Evolutionary conservation across 345 rosid species (phyloP), one percentile per base, ranked within the genome.

Genomic region (Euphorbia lathyris): DNA sequence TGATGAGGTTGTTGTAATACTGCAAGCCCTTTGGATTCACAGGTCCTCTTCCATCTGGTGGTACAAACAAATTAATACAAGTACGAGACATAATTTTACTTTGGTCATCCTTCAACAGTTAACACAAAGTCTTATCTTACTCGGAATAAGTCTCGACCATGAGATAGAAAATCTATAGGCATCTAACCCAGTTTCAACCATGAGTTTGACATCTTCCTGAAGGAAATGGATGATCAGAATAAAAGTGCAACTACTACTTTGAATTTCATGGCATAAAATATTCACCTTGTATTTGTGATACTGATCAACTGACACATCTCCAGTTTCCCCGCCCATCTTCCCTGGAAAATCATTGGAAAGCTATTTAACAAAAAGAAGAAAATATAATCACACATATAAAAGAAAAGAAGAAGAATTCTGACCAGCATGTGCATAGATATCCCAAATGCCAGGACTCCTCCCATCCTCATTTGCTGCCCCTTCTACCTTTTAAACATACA

Each of bases 191-290:
- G 79, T 81, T 30, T 83, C 84, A 63, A 43, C 86, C 95, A 91
- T 91, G 52, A 91, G 89, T 67, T 80, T 82, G 51, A 89, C 95
- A 80, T 91, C 97, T 82, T 91, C 93, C 95, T 88, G 79, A 79
- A 40, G 58, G 52, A 43, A 42, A 22, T 10, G 20, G 3, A 40
- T 42, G 48, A 59, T 22, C 30, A 42, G 38, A 51, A 26, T 3
- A 22, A 63, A 42, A 63, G 40, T 12, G 6, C 14, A 3, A 23
- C 30, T 40, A 23, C 30, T 40, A 3, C 58, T 10, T 40, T 38
- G 25, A 11, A 1, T 38, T 40, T 22, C 3, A 40, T 9, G 19
- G 23, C 2, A 57, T 13, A 7, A 12, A 10, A 11, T 14, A 42
- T 23, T 43, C 29, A 85, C 94, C 89, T 86, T 86, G 85, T 83